A percentile compares a stretch with the other conserved stretches of the same genome.
phyloP scores from a whole-genome alignment of 2,329 filamentous ascomycete species.

The Penicillium sp. region DNA sequence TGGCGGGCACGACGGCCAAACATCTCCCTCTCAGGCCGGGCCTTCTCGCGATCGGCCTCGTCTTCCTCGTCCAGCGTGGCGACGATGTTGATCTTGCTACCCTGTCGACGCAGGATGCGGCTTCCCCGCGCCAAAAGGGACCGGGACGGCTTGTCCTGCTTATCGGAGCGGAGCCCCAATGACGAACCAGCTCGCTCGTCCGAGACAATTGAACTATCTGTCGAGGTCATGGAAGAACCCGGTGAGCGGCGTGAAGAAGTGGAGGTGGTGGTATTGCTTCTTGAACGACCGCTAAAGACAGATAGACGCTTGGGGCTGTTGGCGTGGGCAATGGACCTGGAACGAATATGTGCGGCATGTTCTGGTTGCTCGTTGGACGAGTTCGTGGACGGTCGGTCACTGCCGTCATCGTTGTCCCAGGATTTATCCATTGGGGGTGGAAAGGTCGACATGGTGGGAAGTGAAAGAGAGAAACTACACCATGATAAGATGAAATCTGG shows the following conservation, averaged over 20 bases:
- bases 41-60: conserved; percentile 35
- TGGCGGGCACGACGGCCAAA: conserved; percentile 38
- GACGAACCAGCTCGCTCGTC: conserved; percentile 35
- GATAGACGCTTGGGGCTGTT: conserved; percentile 43
- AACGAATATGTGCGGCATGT: conserved; percentile 36
- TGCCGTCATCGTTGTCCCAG: conserved; percentile 29
- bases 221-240: conserved; percentile 44
- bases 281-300: conserved; percentile 41
- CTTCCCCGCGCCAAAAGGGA: conserved; percentile 46
- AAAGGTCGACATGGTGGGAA: conserved; percentile 10
- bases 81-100: conserved; percentile 48
- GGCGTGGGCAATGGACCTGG: conserved; percentile 37
- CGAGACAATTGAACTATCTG: conserved; percentile 31
- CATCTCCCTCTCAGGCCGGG: conserved; percentile 36
- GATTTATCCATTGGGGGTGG: conserved; percentile 5
- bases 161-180: conserved; percentile 32
- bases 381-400: conserved; percentile 33
- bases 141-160: conserved; percentile 39
- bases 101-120: conserved; percentile 49
- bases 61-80: conserved; percentile 44
- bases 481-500: conserved; percentile 13
- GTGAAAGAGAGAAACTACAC: conserved; percentile 7
- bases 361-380: conserved; percentile 37
- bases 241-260: conserved; percentile 49
- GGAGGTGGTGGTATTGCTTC: conserved; percentile 53